Percentiles rank a stretch among this genome's conserved stretches.
Conservation (phyloP, 1,284 basidiomycete species). For the Meripilus lineatus region DNA sequence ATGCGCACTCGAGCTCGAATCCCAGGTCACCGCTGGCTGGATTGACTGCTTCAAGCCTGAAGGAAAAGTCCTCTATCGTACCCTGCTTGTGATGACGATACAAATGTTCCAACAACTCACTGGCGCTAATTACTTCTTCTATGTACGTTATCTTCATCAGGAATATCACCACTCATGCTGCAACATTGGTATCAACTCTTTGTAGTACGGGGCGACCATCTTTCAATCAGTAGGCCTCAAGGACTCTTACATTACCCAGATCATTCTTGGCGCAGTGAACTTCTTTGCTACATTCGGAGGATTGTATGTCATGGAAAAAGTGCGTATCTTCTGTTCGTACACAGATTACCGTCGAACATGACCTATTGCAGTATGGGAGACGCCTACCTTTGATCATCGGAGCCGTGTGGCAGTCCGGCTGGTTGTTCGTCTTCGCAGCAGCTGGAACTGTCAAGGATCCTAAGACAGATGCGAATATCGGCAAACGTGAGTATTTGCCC, state of each 20-base stretch:
- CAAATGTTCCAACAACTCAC: conserved; percentile 77
- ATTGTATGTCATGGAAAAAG: conserved; percentile 64
- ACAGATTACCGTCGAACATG: background rate
- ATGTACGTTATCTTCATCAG: conserved; percentile 26
- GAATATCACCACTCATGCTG: background rate
- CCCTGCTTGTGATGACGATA: conserved; percentile 60
- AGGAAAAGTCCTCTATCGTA: conserved; percentile 58
- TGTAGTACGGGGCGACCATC: conserved; percentile 60
- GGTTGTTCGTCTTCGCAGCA: conserved; percentile 76
- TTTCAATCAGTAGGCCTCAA: conserved; percentile 65
- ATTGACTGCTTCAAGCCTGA: conserved; percentile 52
- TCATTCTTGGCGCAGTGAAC: conserved; percentile 69
- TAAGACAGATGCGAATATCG: conserved; percentile 39
- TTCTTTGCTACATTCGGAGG: conserved; percentile 68
- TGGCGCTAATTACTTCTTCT: conserved; percentile 68
- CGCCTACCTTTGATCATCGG: conserved; percentile 61
- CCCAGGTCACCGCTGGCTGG: conserved; percentile 47
- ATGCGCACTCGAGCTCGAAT: conserved; percentile 44
- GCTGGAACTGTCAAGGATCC: conserved; percentile 69
- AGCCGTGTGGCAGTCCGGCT: conserved; percentile 68
- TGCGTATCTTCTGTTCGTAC: conserved; percentile 22
- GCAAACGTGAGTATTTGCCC: conserved; percentile 37
- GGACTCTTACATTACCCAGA: conserved; percentile 68
- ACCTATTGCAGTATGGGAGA: conserved; percentile 46
- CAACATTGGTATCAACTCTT: background rate